phyloP scores from a whole-genome alignment of 208 protist genomes.

The Blastocrithidia nonstop region DNA sequence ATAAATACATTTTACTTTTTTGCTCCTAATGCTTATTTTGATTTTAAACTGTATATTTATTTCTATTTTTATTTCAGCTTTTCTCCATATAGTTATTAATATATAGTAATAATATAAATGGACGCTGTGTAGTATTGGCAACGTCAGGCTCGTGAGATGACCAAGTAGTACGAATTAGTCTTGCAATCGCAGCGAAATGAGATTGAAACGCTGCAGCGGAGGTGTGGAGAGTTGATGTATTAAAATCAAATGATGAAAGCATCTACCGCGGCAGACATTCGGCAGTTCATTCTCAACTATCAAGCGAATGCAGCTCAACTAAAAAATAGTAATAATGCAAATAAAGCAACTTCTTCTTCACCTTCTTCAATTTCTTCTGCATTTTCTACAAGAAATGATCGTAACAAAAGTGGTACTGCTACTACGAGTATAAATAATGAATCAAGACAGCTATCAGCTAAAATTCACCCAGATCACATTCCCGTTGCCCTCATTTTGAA shows the following conservation, averaged over 20 bases:
- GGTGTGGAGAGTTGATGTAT: constrained; percentile 45
- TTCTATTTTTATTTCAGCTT: neutral
- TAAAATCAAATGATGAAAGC: constrained; percentile 47
- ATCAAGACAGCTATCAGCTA: too few relatives aligned
- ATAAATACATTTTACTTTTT: neutral
- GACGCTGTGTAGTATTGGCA: constrained; percentile 51
- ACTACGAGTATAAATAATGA: too few relatives aligned
- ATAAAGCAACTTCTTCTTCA: too few relatives aligned
- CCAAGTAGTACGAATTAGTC: constrained; percentile 38
- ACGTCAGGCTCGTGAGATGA: constrained; percentile 11
- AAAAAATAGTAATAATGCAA: too few relatives aligned
- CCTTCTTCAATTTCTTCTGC: too few relatives aligned
- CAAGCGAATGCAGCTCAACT: too few relatives aligned
- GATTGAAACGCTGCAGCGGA: constrained; percentile 40
- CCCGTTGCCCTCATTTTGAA: constrained; percentile 25
- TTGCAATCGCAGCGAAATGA: constrained; percentile 48
- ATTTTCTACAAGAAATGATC: too few relatives aligned
- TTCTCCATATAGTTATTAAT: constrained; percentile 1
- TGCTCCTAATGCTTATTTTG: too few relatives aligned
- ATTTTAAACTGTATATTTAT: constrained; percentile 1
- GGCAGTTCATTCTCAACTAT: constrained; percentile 49
- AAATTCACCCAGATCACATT: too few relatives aligned
- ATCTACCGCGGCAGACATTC: constrained; percentile 44
- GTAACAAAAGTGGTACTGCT: too few relatives aligned
- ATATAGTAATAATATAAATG: constrained; percentile 12